These are phyloP conservation scores for Rosa hybrid DNA, from an alignment of 331 rosid species.

Conservation along the genomic window DNA sequence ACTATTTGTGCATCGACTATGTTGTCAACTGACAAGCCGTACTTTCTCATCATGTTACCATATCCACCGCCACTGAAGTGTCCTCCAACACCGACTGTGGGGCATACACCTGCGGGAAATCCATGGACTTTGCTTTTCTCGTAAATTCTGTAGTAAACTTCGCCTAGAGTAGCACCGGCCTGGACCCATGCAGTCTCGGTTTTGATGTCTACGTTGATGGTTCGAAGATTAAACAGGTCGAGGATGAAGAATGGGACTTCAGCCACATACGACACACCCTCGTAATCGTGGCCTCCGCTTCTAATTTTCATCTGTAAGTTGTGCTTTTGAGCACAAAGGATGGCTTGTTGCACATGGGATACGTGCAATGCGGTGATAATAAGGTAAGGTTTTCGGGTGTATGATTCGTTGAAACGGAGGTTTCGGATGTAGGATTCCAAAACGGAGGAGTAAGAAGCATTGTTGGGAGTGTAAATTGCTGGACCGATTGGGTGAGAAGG, in stretches of 20 bases:
- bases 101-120: slow-evolving; percentile 26
- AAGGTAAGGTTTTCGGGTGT: slow-evolving; percentile 52
- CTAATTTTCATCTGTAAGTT: slow-evolving; percentile 58
- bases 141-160: slow-evolving; percentile 22
- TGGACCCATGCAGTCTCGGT: slow-evolving; percentile 29
- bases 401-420: slow-evolving; percentile 40
- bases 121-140: slow-evolving; percentile 26
- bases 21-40: slow-evolving; percentile 15
- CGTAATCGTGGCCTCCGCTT: slow-evolving; percentile 44
- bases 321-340: slow-evolving; percentile 45
- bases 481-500: slow-evolving; percentile 34
- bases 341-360: slow-evolving; percentile 46
- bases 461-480: slow-evolving; percentile 36
- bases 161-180: slow-evolving; percentile 29
- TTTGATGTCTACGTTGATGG: slow-evolving; percentile 11
- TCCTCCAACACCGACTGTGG: slow-evolving; percentile 27
- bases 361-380: slow-evolving; percentile 48
- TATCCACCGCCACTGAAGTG: slow-evolving; percentile 32
- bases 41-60: slow-evolving; percentile 21
- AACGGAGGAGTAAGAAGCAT: slow-evolving; percentile 45
- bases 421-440: slow-evolving; percentile 48
- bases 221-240: slow-evolving; percentile 23
- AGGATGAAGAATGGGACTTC: slow-evolving; percentile 51
- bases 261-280: slow-evolving; percentile 51
- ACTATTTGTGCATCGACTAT: slow-evolving; percentile 11